These are phyloP conservation scores for Galerina sulciceps DNA, from an alignment of 768 basidiomycete genomes.

Conservation along the genomic window DNA sequence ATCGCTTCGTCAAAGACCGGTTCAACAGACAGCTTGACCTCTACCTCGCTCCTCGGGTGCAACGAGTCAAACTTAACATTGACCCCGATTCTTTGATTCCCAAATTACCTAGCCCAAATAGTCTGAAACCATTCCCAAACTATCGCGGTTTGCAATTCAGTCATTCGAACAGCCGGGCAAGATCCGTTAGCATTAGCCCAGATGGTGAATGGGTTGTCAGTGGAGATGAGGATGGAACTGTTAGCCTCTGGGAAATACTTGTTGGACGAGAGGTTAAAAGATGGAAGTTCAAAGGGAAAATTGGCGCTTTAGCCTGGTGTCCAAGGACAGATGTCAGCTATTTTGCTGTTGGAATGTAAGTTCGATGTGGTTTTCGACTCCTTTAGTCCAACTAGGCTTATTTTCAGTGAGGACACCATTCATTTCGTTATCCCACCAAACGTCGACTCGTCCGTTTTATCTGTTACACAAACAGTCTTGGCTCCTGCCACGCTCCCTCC, in stretches of 20 bases:
- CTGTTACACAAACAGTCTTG: constrained; percentile 64
- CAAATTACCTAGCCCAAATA: constrained; percentile 90
- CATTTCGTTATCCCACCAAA: constrained; percentile 84
- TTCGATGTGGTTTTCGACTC: constrained; percentile 21
- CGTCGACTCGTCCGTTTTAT: constrained; percentile 59
- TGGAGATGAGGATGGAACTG: constrained; percentile 86
- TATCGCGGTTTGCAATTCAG: constrained; percentile 74
- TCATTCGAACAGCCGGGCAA: constrained; percentile 70
- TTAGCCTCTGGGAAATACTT: constrained; percentile 90
- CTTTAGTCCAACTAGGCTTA: constrained; percentile 11
- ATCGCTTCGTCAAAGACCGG: constrained; percentile 89
- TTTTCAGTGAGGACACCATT: constrained; percentile 76
- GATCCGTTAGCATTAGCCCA: constrained; percentile 81
- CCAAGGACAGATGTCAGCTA: constrained; percentile 82
- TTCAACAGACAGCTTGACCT: constrained; percentile 94
- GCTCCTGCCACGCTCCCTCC: constrained; percentile 69
- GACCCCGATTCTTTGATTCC: constrained; percentile 92
- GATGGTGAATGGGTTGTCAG: constrained; percentile 91
- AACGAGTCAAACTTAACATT: constrained; percentile 85
- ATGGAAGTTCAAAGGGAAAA: constrained; percentile 81
- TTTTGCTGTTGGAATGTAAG: constrained; percentile 82
- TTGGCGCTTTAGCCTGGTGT: constrained; percentile 93
- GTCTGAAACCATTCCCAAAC: constrained; percentile 92
- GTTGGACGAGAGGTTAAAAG: constrained; percentile 87
- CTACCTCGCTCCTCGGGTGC: constrained; percentile 93